Conservation (phyloP, 2,329 filamentous ascomycete species). For the Beauveria pseudobassiana region DNA sequence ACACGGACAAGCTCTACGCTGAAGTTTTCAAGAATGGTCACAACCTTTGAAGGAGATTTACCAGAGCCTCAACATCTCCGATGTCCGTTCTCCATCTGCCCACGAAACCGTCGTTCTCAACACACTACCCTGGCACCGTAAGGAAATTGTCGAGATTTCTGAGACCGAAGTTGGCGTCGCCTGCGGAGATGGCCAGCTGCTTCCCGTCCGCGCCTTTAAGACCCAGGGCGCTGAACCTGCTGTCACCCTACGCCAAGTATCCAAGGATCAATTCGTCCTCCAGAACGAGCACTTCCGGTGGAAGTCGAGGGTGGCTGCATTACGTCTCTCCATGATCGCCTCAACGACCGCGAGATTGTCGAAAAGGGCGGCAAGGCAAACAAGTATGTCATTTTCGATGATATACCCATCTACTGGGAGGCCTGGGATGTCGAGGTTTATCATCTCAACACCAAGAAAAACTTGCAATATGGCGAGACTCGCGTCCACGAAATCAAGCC, state of each 20-base stretch:
- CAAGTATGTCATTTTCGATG: conserved; percentile 90
- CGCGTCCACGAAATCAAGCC: conserved; percentile 63
- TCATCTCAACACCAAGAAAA: conserved; percentile 78
- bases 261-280: conserved; percentile 64
- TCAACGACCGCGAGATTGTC: conserved; percentile 69
- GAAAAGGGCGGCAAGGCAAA: conserved; percentile 70
- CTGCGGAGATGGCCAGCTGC: conserved; percentile 46
- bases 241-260: conserved; percentile 44
- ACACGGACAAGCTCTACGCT: conserved; percentile 83
- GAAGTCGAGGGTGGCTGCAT: conserved; percentile 69
- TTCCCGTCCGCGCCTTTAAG: conserved; percentile 45
- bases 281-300: conserved; percentile 71
- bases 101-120: conserved; percentile 61
- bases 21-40: conserved; percentile 73
- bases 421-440: conserved; percentile 98
- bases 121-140: conserved; percentile 78
- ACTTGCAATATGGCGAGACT: conserved; percentile 62
- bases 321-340: conserved; percentile 73
- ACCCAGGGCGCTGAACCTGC: conserved; percentile 34
- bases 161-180: conserved; percentile 45
- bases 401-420: conserved; percentile 96
- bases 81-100: conserved; percentile 31
- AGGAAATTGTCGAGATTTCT: conserved; percentile 62
- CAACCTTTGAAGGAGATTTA: conserved; percentile 65
- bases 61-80: conserved; percentile 55